phyloP scores from a whole-genome alignment of 345 rosid species.

The Populus nigra region DNA sequence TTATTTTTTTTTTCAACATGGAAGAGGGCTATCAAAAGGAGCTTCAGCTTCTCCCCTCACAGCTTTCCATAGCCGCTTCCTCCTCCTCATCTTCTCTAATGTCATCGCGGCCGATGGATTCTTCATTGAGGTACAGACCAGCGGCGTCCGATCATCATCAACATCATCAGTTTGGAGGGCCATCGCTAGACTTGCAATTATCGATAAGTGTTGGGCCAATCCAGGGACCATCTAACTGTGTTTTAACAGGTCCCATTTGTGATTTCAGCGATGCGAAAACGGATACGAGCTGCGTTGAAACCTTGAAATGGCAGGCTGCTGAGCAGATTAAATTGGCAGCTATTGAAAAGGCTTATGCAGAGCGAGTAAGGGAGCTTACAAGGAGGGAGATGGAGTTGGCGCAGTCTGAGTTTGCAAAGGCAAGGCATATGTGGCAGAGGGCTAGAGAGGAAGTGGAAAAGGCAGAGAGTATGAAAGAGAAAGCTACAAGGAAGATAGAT shows the following conservation, averaged over 20 bases:
- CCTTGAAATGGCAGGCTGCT: constrained; percentile 87
- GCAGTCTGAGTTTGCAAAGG: constrained; percentile 81
- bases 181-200: constrained; percentile 79
- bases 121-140: constrained; percentile 26
- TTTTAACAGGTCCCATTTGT: constrained; percentile 23
- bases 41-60: constrained; percentile 80
- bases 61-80: constrained; percentile 38
- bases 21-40: constrained; percentile 63
- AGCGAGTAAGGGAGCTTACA: constrained; percentile 86
- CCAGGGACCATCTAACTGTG: constrained; percentile 27
- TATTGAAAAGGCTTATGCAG: constrained; percentile 86
- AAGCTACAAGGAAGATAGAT: constrained; percentile 65
- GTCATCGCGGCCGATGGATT: constrained; percentile 22
- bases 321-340: constrained; percentile 85
- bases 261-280: constrained; percentile 27
- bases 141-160: constrained; percentile 10
- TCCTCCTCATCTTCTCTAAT: constrained; percentile 16
- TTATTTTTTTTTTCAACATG: constrained; percentile 15
- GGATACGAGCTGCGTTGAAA: constrained; percentile 44
- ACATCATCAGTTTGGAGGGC: constrained; percentile 27
- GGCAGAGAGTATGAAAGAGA: constrained; percentile 77
- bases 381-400: constrained; percentile 93
- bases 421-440: constrained; percentile 83
- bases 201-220: constrained; percentile 75
- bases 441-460: constrained; percentile 80